Base-by-base conservation (phyloP, 192 early-diverging fungal species). In the Gonapodya prolifera region DNA sequence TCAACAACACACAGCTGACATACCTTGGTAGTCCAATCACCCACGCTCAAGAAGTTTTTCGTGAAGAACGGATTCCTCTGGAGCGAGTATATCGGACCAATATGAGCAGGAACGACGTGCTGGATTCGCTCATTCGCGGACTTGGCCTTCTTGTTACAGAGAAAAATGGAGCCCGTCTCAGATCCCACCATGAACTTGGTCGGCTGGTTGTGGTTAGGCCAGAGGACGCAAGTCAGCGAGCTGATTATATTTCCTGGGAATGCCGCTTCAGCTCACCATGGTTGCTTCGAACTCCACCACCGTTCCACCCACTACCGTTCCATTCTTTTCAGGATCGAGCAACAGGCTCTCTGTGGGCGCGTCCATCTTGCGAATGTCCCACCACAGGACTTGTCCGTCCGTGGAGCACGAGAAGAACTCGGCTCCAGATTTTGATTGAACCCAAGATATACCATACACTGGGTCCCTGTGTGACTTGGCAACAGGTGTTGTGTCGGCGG, bases 121-220 rank as follows among this genome's bases (percentile, higher is more conserved):
- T 86, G 85, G 36, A 89, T 89, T 75, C 86, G 86, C 71, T 89
- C 88, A 1, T 77, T 73, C 23, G 88, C 85, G 45, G 85, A 87
- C 77, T 89, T 89, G 1, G 86, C 87, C 35, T 89, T 89, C 78
- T 89, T 89, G 80, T 89, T 89, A 80, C 88, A 89, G 84, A 89
- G 87, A 78, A 86, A 86, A 28, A 87, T 80, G 34, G 82, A 80
- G n/a, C 88, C 88, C 75, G 88, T 87, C 70, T 89, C 88, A 2
- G 83, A 83, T 23, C 88, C 88, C 74, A 89, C 81, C 88, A 89
- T 89, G 79, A 89, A 89, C 80, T 89, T 89, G 29, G 88, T 89
- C 18, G 88, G 88, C 88, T 89, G 73, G 18, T n/a, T 1, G 1
- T n/a, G n/a, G n/a, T n/a, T n/a, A 17, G n/a, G n/a, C n/a, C 1